Base-by-base conservation (phyloP, 306 rosid species). In the Prunus campanulata region DNA sequence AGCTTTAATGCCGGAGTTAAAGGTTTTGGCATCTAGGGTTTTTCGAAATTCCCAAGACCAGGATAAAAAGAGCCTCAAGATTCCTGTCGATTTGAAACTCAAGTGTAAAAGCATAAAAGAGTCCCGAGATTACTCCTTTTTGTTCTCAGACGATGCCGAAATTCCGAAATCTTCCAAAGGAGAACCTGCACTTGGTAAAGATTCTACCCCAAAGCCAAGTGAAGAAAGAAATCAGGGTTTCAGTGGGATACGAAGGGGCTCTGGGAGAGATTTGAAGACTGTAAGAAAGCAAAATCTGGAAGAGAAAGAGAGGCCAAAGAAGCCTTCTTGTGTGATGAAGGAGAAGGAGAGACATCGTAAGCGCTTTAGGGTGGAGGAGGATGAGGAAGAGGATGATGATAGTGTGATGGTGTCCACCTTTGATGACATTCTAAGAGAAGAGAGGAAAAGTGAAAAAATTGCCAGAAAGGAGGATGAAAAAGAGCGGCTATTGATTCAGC, bases 351-450 rank as follows among this genome's bases (percentile, higher is more conserved):
- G 44, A 69, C 22, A 69, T 14, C 57, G 22, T 2, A 52, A 18
- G 42, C n/a, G 20, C 20, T 54, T 54, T 48, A 13, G 12, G 52
- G 14, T 12, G 16, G 52, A 48, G 25, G 62, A 56, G 62, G 19
- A 50, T 9, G 61, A 52, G 14, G 24, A 0, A 2, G 68, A 8
- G 15, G 30, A 25, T 20, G 63, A 71, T 13, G 75, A 32, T 19
- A 12, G 12, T 32, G 19, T 15, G 7, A 71, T 71, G 75, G 75
- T 71, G 19, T 32, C 75, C 10, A 61, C 49, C 19, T 71, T 71
- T 12, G 24, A 19, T 11, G 75, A 71, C n/a, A 71, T 71, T 22
- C 0, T 29, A n/a, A 11, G 22, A 54, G 65, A 54, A 32, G 75
- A 71, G 65, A 30, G 1, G 9, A 16, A 6, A 29, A 71, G 75